Percentiles rank a stretch among this genome's conserved stretches.
Evolutionary conservation across 768 basidiomycete species (phyloP).

Genomic region (Amanita phalloides): DNA sequence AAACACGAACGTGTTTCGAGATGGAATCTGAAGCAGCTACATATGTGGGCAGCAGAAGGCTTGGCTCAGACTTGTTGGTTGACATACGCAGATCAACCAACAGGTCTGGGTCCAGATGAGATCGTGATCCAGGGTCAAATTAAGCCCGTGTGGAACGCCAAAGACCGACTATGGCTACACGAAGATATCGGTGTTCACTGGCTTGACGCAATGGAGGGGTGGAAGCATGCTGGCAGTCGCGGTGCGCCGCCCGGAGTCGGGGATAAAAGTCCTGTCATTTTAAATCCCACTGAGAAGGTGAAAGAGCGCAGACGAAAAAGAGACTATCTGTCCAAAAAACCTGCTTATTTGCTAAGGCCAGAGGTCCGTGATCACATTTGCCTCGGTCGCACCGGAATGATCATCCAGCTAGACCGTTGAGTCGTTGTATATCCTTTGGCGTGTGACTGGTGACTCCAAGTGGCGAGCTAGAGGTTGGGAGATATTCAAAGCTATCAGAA

Average conservation of each 20-base stretch:
- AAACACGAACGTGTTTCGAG: slow-evolving; percentile 25
- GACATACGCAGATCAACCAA: slow-evolving; percentile 60
- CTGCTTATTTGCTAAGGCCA: slow-evolving; percentile 52
- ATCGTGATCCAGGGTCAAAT: slow-evolving; percentile 25
- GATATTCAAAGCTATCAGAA: slow-evolving; percentile 59
- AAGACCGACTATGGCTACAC: slow-evolving; percentile 12
- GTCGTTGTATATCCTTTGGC: slow-evolving; percentile 63
- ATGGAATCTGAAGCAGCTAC: slow-evolving; percentile 50
- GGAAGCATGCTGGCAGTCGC: slow-evolving; percentile 33
- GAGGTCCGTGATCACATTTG: slow-evolving; percentile 33
- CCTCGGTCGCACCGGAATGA: background rate
- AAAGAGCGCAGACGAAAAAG: slow-evolving; percentile 21
- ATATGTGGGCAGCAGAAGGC: slow-evolving; percentile 69
- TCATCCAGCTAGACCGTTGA: slow-evolving; percentile 47
- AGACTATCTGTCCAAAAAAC: slow-evolving; percentile 42
- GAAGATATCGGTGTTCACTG: slow-evolving; percentile 22
- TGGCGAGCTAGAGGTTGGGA: slow-evolving; percentile 69
- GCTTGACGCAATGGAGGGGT: slow-evolving; percentile 38
- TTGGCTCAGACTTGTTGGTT: slow-evolving; percentile 63
- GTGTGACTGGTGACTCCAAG: slow-evolving; percentile 49
- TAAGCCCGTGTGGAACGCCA: slow-evolving; percentile 12
- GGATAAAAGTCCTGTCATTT: slow-evolving; percentile 29
- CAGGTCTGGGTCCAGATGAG: slow-evolving; percentile 61
- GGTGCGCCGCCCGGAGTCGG: slow-evolving; percentile 44
- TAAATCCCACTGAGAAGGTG: slow-evolving; percentile 2